These are phyloP conservation scores for Leishmania turanica DNA, from an alignment of 208 protist species.

Conservation along the genomic window DNA sequence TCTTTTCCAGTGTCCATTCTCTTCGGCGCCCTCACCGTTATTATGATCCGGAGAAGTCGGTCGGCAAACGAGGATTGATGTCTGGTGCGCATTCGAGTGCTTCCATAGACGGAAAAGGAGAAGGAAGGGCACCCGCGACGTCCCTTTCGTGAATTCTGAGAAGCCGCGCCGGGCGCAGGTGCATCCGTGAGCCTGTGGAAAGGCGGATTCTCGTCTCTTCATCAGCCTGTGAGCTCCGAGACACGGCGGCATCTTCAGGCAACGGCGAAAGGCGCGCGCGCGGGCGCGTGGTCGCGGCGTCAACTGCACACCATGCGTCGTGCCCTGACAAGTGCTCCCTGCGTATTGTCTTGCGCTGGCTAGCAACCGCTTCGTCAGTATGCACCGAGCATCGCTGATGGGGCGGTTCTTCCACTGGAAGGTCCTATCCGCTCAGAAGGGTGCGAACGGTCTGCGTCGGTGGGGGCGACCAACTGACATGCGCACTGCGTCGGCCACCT, in stretches of 20 bases:
- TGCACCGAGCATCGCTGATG: not conserved
- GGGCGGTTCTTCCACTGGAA: not conserved
- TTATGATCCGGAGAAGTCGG: not conserved
- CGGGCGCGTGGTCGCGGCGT: not conserved
- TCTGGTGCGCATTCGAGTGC: not conserved
- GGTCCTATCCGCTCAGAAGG: not conserved
- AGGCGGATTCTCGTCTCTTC: not conserved
- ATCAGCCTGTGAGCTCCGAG: not conserved
- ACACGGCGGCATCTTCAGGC: not conserved
- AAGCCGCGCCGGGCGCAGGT: not conserved
- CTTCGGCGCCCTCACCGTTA: not conserved
- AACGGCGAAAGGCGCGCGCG: not conserved
- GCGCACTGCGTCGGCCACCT: not conserved
- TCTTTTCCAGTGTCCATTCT: not conserved
- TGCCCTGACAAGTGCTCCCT: not conserved
- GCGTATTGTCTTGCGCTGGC: not conserved
- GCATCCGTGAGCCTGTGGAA: not conserved
- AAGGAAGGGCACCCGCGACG: not conserved
- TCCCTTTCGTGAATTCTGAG: not conserved
- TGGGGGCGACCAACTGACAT: not conserved
- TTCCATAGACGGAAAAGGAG: not conserved
- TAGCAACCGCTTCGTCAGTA: not conserved
- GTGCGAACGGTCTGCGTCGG: not conserved
- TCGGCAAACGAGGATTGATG: not conserved
- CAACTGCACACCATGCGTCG: not conserved